These are phyloP conservation scores for Talaromyces liani DNA, from an alignment of 495 filamentous ascomycete genomes.

Conservation along the genomic window DNA sequence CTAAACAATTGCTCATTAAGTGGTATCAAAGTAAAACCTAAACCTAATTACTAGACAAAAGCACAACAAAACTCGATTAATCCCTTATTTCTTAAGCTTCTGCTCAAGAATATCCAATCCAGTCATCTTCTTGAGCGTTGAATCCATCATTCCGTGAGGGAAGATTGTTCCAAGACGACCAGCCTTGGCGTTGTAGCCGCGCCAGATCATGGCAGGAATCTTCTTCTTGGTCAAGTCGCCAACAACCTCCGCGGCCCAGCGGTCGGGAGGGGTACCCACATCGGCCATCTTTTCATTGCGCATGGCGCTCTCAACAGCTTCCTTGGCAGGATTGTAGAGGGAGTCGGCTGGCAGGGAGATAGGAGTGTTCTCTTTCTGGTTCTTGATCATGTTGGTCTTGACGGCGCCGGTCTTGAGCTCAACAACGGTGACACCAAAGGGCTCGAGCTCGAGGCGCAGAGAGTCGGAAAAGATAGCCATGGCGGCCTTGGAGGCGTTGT, in stretches of 20 bases:
- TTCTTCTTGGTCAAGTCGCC: constrained; percentile 5
- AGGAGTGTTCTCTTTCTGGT: constrained; percentile 3
- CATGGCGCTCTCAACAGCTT: constrained; percentile 2
- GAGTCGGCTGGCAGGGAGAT: not conserved
- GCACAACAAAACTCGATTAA: not conserved
- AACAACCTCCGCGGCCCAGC: constrained; percentile 3
- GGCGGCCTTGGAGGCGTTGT: constrained; percentile 49
- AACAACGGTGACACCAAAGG: constrained; percentile 26
- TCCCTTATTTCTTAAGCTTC: not conserved
- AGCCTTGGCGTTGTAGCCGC: not conserved
- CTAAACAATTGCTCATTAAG: not conserved
- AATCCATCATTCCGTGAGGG: constrained; percentile 7
- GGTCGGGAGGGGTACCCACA: not conserved
- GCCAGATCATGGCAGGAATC: constrained; percentile 2
- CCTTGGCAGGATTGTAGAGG: constrained; percentile 1
- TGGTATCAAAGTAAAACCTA: not conserved
- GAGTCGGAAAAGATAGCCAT: constrained; percentile 34
- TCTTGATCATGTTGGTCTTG: constrained; percentile 7
- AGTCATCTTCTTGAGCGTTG: constrained; percentile 1
- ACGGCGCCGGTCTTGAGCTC: constrained; percentile 18
- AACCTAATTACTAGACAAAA: not conserved
- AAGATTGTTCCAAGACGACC: constrained; percentile 3
- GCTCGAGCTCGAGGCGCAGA: constrained; percentile 45
- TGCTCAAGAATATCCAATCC: constrained; percentile 7
- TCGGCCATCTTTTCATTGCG: not conserved